phyloP scores from a whole-genome alignment of 2,329 filamentous ascomycete species.

The Plenodomus tracheiphilus region DNA sequence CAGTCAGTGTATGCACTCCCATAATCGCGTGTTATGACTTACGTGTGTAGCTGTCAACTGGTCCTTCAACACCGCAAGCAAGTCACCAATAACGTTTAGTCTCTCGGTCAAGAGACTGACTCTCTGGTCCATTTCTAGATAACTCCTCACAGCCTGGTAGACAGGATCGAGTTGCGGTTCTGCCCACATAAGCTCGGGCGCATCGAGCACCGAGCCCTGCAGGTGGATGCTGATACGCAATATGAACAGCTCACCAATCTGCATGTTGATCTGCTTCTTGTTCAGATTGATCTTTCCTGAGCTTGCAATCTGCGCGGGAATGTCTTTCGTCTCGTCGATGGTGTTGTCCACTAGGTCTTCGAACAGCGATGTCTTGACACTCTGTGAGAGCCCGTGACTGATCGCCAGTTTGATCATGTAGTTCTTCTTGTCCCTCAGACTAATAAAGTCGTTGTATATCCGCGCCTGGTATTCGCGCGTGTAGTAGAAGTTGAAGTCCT shows the following conservation, averaged over 20 bases:
- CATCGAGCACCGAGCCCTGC: slow-evolving; percentile 94
- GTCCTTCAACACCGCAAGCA: slow-evolving; percentile 91
- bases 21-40: slow-evolving; percentile 12
- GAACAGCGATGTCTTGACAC: slow-evolving; percentile 96
- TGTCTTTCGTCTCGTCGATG: slow-evolving; percentile 88
- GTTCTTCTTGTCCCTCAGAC: slow-evolving; percentile 86
- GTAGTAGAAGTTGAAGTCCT: slow-evolving; percentile 99
- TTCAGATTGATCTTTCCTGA: slow-evolving; percentile 91
- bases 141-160: slow-evolving; percentile 92
- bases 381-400: slow-evolving; percentile 92
- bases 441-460: slow-evolving; percentile 99
- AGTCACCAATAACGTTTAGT: slow-evolving; percentile 88
- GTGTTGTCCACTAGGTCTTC: slow-evolving; percentile 94
- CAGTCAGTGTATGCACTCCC: slow-evolving; percentile 9
- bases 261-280: slow-evolving; percentile 95
- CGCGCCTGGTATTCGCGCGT: slow-evolving; percentile 95
- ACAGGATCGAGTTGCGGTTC: slow-evolving; percentile 96
- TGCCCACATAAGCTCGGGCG: slow-evolving; percentile 96
- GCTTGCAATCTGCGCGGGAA: slow-evolving; percentile 87
- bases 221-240: slow-evolving; percentile 97
- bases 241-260: slow-evolving; percentile 98
- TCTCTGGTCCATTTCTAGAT: slow-evolving; percentile 97
- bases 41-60: slow-evolving; percentile 80
- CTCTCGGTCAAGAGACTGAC: slow-evolving; percentile 87
- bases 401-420: slow-evolving; percentile 99